Conservation (phyloP, 352 stramenopile species). For the Globisporangium viniferum region DNA sequence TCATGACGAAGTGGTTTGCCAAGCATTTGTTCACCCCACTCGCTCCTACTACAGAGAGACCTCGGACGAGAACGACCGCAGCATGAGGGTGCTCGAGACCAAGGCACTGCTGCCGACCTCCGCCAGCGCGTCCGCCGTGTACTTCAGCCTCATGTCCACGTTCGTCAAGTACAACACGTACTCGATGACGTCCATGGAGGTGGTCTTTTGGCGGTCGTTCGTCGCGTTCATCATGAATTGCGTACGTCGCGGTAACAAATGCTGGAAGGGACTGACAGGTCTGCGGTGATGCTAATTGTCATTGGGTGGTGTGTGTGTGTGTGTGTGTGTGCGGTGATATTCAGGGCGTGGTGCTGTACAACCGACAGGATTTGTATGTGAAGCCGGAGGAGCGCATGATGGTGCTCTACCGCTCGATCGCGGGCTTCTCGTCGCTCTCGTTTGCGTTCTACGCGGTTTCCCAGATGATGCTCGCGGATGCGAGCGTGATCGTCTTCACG, state of each 20-base stretch:
- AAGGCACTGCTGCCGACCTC: background rate
- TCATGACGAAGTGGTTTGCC: no score
- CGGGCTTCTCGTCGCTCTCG: conserved; percentile 47
- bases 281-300: background rate
- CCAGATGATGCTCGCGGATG: conserved; percentile 69
- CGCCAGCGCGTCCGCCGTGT: conserved; percentile 45
- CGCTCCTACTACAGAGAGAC: background rate
- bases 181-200: conserved; percentile 74
- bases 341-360: conserved; percentile 25
- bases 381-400: conserved; percentile 41
- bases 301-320: background rate
- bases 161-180: conserved; percentile 77
- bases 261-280: background rate
- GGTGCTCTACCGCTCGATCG: conserved; percentile 44
- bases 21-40: background rate
- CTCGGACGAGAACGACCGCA: background rate
- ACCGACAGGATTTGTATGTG: conserved; percentile 46
- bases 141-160: conserved; percentile 84
- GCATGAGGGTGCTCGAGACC: background rate
- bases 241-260: conserved; percentile 27
- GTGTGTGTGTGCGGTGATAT: background rate
- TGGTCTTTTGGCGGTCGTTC: conserved; percentile 74
- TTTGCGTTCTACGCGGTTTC: conserved; percentile 70
- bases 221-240: conserved; percentile 59
- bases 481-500: conserved; percentile 63